Evolutionary conservation across 192 early-diverging fungal genomes (phyloP).

Genomic region (Spizellomyces sp.): DNA sequence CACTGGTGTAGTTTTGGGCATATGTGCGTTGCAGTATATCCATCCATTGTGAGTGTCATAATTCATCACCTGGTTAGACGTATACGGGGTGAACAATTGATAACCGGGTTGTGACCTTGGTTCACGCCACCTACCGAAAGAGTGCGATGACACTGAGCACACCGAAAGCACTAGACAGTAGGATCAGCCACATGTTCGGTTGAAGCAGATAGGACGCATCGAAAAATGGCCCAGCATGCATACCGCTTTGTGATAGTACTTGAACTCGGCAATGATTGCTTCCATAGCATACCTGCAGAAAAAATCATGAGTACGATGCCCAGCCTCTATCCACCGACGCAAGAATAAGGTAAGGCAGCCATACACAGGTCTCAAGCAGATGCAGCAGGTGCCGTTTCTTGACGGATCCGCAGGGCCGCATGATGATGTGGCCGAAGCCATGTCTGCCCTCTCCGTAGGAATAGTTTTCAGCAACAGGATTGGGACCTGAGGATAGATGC

Average conservation of each 20-base stretch:
- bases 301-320: no score
- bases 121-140: conserved; percentile 15
- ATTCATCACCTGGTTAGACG: conserved; percentile 9
- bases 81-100: background rate
- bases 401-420: no score
- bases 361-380: no score
- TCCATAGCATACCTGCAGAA: conserved; percentile 24
- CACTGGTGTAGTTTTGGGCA: conserved; percentile 8
- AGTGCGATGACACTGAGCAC: conserved; percentile 24
- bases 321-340: no score
- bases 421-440: no score
- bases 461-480: no score
- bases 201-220: background rate
- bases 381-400: no score
- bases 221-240: background rate
- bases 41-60: conserved; percentile 19
- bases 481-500: no score
- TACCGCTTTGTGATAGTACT: conserved; percentile 29
- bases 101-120: background rate
- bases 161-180: conserved; percentile 13
- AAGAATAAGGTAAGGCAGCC: no score
- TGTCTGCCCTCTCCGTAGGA: no score
- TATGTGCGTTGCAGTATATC: conserved; percentile 22
- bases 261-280: conserved; percentile 18
- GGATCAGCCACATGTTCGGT: background rate